Conservation (phyloP, 148 eudicot species). For the Bassia scoparia region DNA sequence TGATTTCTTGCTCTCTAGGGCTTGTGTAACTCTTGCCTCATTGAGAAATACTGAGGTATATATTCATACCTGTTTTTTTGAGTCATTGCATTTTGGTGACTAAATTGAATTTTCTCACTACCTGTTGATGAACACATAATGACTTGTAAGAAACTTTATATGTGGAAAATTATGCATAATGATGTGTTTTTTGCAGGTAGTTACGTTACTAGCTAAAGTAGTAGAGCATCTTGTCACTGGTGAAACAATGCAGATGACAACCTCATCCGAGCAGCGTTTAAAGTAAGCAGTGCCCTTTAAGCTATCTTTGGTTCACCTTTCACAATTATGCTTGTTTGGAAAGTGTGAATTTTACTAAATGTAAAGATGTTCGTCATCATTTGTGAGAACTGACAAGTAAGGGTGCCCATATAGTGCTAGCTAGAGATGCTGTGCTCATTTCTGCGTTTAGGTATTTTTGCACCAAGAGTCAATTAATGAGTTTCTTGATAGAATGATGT, state of each 20-base stretch:
- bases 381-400: neutral
- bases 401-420: neutral
- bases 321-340: neutral
- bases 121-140: neutral
- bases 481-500: no score
- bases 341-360: neutral
- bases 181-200: constrained; percentile 49
- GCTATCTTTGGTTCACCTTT: neutral
- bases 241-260: constrained; percentile 96
- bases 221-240: constrained; percentile 97
- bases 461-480: neutral
- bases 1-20: constrained; percentile 86
- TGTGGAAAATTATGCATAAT: neutral
- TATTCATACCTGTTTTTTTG: neutral
- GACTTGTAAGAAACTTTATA: neutral
- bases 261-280: constrained; percentile 76
- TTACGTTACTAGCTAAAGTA: constrained; percentile 72
- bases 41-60: constrained; percentile 83
- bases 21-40: constrained; percentile 90
- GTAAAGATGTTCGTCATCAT: neutral
- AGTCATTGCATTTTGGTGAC: neutral
- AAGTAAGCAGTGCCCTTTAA: constrained; percentile 43
- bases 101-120: neutral
- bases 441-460: neutral
- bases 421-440: neutral